Base-by-base conservation (phyloP, 495 filamentous ascomycete genomes). In the Hypoxylon fragiforme region DNA sequence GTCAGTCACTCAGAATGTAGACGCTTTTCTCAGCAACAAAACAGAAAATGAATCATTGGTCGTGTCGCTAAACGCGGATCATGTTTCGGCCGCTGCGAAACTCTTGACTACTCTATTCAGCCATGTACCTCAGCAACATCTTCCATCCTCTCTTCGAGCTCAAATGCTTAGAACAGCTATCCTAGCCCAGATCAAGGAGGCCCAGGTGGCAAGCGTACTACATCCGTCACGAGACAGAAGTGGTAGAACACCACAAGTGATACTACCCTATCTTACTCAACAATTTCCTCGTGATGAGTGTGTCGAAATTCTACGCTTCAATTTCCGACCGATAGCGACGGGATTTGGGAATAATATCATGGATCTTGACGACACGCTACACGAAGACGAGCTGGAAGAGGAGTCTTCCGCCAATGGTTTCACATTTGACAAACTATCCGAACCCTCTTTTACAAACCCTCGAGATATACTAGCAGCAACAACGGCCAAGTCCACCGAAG, bases 151-250 rank as follows among this genome's bases (percentile, higher is more conserved):
- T 3, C 39, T 88, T 8, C 83, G 91, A 38, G 76, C 82, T 11
- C 78, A 86, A 36, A 81, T 95, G 56, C 89, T 96, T 64, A 85
- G 84, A 35, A 88, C 88, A 1, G 85, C 89, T 30, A 86, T 95
- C 44, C 66, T 95, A 28, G 78, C 73, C 14, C 71, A 77, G 31
- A 77, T 85, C 57, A 85, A 82, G 69, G 65, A 80, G 19, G 84
- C 85, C 8, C 86, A 95, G 79, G 63, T 91, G 9, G 86, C 90
- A 21, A 91, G 89, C 67, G 82, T 90, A 9, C 70, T 95, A 43
- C 87, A 92, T 68, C 88, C 90, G 1, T 79, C 84, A 46, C 73
- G 79, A 11, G 79, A 79, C 28, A 72, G 75, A 36, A 79, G 79
- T 36, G 81, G 83, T 2, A 78, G 78, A 20, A 76, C 76, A 31